phyloP scores from a whole-genome alignment of 306 rosid species.

The Begonia peltatifolia region DNA sequence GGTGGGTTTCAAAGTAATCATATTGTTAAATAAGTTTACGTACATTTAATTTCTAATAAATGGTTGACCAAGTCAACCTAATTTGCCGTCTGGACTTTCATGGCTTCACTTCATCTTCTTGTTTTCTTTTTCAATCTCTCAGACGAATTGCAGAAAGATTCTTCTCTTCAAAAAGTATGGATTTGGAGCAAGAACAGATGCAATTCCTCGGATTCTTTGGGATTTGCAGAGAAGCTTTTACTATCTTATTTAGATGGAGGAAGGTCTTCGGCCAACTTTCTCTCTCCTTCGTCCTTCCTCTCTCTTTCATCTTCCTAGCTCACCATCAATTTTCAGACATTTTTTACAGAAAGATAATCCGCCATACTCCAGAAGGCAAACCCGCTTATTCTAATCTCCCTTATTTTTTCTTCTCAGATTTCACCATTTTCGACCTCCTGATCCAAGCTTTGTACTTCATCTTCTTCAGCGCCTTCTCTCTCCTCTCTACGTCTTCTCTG shows the following conservation, averaged over 20 bases:
- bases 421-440: conserved; percentile 17
- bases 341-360: conserved; percentile 9
- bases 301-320: conserved; percentile 37
- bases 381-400: conserved; percentile 15
- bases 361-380: conserved; percentile 5
- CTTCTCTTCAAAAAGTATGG: conserved; percentile 21
- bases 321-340: conserved; percentile 11
- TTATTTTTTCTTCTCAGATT: conserved; percentile 15
- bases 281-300: conserved; percentile 47
- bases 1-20: no score
- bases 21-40: no score
- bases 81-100: no score
- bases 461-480: conserved; percentile 10
- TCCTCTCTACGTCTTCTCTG: conserved; percentile 37
- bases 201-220: conserved; percentile 38
- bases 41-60: no score
- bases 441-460: background rate
- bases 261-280: conserved; percentile 48
- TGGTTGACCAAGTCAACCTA: no score
- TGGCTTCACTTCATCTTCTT: no score
- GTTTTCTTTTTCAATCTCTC: no score
- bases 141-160: no score
- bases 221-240: conserved; percentile 42
- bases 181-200: conserved; percentile 57
- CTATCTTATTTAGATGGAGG: conserved; percentile 27